Evolutionary conservation across 768 basidiomycete species (phyloP).

Genomic region (Suillus decipiens): DNA sequence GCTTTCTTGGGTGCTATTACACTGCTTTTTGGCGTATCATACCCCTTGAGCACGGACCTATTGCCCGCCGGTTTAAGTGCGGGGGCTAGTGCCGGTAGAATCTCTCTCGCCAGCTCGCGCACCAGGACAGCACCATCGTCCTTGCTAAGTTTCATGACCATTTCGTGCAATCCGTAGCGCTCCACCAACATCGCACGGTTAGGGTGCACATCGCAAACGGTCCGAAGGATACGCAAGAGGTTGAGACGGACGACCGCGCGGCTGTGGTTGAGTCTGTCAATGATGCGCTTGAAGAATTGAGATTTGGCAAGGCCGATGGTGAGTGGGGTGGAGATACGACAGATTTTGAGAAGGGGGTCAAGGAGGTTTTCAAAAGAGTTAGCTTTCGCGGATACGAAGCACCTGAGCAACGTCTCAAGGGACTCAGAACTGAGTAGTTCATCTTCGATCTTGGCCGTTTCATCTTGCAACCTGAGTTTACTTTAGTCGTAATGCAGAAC

Average conservation of each 20-base stretch:
- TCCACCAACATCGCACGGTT: constrained; percentile 82
- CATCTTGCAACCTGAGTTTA: constrained; percentile 84
- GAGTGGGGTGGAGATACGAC: constrained; percentile 72
- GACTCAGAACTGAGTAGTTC: constrained; percentile 68
- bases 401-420: constrained; percentile 68
- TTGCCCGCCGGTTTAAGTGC: constrained; percentile 57
- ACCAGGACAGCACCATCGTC: constrained; percentile 92
- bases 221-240: constrained; percentile 79
- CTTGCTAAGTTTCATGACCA: constrained; percentile 78
- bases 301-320: constrained; percentile 79
- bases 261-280: constrained; percentile 74
- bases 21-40: constrained; percentile 39
- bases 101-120: constrained; percentile 84
- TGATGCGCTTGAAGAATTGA: constrained; percentile 83
- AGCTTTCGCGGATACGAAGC: constrained; percentile 84
- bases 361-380: constrained; percentile 91
- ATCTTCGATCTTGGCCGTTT: constrained; percentile 92
- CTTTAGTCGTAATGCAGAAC: constrained; percentile 8
- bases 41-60: constrained; percentile 32
- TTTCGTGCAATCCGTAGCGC: constrained; percentile 75
- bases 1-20: constrained; percentile 63
- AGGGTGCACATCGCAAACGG: constrained; percentile 88
- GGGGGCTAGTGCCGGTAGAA: constrained; percentile 74
- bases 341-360: constrained; percentile 90
- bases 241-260: constrained; percentile 90